Conservation (phyloP, 2,329 filamentous ascomycete species). For the Ophiostoma sp. region DNA sequence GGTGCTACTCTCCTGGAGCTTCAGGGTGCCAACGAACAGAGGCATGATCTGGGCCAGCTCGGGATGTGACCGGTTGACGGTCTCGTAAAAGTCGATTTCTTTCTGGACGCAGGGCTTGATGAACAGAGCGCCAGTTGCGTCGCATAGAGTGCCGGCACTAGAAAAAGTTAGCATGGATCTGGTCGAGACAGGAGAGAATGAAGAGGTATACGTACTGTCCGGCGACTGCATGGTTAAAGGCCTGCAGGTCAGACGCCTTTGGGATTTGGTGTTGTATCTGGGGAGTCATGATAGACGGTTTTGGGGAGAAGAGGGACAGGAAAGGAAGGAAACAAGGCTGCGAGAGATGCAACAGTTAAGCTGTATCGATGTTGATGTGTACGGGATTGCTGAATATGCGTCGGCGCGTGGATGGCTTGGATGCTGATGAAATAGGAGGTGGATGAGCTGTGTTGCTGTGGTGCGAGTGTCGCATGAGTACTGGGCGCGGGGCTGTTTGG, state of each 20-base stretch:
- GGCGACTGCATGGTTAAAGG: slow-evolving; percentile 71
- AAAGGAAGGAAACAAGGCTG: background rate
- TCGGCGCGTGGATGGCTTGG: no score
- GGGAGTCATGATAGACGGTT: slow-evolving; percentile 27
- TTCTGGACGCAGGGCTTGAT: slow-evolving; percentile 87
- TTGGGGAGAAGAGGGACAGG: background rate
- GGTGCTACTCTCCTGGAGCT: slow-evolving; percentile 50
- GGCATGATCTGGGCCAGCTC: slow-evolving; percentile 79
- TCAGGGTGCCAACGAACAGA: slow-evolving; percentile 72
- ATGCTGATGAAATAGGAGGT: background rate
- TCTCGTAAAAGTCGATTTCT: slow-evolving; percentile 88
- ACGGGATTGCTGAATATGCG: background rate
- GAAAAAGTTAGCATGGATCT: slow-evolving; percentile 38
- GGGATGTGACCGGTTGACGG: slow-evolving; percentile 57
- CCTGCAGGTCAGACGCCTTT: slow-evolving; percentile 55
- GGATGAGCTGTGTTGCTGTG: background rate
- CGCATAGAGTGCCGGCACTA: slow-evolving; percentile 86
- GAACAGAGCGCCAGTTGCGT: slow-evolving; percentile 75
- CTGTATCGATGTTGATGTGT: background rate
- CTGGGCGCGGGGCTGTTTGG: background rate
- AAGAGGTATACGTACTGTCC: slow-evolving; percentile 62
- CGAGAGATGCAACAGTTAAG: background rate
- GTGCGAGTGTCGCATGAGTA: background rate
- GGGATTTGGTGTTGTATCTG: slow-evolving; percentile 44
- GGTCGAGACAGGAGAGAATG: slow-evolving; percentile 12